Conservation (phyloP, 768 basidiomycete genomes). For the Pulveroboletus sp. region DNA sequence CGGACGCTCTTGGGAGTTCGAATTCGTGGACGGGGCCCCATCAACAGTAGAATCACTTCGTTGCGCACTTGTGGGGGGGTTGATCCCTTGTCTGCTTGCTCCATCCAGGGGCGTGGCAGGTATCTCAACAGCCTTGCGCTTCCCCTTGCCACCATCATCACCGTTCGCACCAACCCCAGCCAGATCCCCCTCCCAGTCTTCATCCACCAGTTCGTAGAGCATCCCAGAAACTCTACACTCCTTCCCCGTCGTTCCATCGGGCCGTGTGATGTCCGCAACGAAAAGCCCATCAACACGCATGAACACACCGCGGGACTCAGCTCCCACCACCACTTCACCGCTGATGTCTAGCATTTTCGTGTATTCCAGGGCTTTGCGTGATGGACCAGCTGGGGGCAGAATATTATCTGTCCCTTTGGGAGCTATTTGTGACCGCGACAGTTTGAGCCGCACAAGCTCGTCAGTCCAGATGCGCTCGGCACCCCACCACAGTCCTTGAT, state of each 20-base stretch:
- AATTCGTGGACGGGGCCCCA: conserved; percentile 6
- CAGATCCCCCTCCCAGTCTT: conserved; percentile 50
- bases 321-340: conserved; percentile 17
- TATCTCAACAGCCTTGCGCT: conserved; percentile 31
- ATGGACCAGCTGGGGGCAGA: conserved; percentile 56
- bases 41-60: conserved; percentile 17
- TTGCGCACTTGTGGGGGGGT: conserved; percentile 7
- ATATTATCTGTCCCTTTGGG: conserved; percentile 60
- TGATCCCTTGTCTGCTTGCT: not conserved
- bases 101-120: conserved; percentile 8
- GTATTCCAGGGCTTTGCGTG: conserved; percentile 29
- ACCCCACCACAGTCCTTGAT: conserved; percentile 88
- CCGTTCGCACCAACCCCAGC: conserved; percentile 26
- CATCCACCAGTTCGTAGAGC: conserved; percentile 75
- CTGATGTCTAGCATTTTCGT: conserved; percentile 11
- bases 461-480: conserved; percentile 84
- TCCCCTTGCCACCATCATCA: conserved; percentile 23
- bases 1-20: conserved; percentile 15
- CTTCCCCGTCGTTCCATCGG: conserved; percentile 39
- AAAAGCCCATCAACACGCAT: conserved; percentile 65
- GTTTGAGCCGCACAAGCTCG: conserved; percentile 76
- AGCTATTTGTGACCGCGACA: conserved; percentile 61
- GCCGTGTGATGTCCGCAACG: conserved; percentile 48
- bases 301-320: conserved; percentile 54
- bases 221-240: conserved; percentile 69